phyloP scores from a whole-genome alignment of 2,329 filamentous ascomycete species.

The Plenodomus tracheiphilus region DNA sequence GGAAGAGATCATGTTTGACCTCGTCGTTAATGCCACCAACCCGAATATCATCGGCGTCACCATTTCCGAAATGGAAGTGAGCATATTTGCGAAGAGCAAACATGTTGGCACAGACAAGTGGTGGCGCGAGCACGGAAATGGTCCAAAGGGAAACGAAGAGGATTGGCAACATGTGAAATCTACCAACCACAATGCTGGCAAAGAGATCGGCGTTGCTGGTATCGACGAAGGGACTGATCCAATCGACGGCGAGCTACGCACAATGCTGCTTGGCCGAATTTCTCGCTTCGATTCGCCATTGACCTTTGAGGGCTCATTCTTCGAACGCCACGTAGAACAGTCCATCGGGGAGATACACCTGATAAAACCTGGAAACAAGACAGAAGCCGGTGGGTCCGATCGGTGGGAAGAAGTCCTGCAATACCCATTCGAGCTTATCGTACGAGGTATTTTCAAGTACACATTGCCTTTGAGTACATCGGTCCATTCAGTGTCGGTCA shows the following conservation, averaged over 20 bases:
- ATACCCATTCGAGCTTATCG: constrained; percentile 90
- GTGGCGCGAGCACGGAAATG: constrained; percentile 45
- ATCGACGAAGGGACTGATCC: constrained; percentile 63
- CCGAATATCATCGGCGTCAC: constrained; percentile 90
- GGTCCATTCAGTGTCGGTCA: constrained; percentile 56
- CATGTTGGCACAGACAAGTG: constrained; percentile 68
- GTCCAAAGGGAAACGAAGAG: constrained; percentile 25
- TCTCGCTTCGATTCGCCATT: constrained; percentile 84
- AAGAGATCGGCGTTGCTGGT: constrained; percentile 14
- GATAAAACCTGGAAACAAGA: constrained; percentile 81
- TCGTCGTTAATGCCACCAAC: constrained; percentile 85
- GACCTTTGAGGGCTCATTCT: constrained; percentile 85
- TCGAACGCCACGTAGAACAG: constrained; percentile 70
- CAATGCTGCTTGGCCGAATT: constrained; percentile 90
- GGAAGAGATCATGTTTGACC: constrained; percentile 91
- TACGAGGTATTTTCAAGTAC: constrained; percentile 90
- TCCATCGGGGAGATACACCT: constrained; percentile 86
- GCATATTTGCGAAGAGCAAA: constrained; percentile 92
- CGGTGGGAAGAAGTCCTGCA: constrained; percentile 90
- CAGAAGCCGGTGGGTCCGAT: constrained; percentile 76
- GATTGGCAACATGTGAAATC: constrained; percentile 30
- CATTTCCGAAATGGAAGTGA: constrained; percentile 83
- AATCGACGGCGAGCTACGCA: constrained; percentile 68
- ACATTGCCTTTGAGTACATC: constrained; percentile 62
- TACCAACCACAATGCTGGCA: background rate